phyloP scores from a whole-genome alignment of 2,329 filamentous ascomycete species.

The Neofusicoccum parvum region DNA sequence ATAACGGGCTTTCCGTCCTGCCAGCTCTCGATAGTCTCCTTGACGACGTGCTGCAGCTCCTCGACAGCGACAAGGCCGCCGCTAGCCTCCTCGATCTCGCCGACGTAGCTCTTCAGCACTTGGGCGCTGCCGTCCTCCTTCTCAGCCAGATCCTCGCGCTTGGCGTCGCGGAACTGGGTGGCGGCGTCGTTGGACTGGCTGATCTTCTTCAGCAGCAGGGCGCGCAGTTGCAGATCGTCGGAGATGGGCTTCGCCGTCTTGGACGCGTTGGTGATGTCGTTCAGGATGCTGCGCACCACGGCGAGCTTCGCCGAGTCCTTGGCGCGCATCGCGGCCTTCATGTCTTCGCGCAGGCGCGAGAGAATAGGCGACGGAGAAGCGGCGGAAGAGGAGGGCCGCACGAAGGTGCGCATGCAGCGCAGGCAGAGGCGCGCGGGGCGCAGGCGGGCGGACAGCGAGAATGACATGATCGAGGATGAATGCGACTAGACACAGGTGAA shows the following conservation, averaged over 20 bases:
- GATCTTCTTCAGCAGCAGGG: slow-evolving; percentile 66
- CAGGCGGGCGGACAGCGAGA: slow-evolving; percentile 8
- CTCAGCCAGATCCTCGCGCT: slow-evolving; percentile 67
- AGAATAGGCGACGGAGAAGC: slow-evolving; percentile 40
- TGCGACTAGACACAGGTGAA: neutral
- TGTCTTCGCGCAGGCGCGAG: slow-evolving; percentile 47
- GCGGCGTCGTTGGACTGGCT: slow-evolving; percentile 61
- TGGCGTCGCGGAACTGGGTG: slow-evolving; percentile 65
- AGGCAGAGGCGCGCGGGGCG: slow-evolving; percentile 25
- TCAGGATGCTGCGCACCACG: slow-evolving; percentile 69
- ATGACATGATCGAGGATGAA: slow-evolving; percentile 8
- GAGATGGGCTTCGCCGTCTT: slow-evolving; percentile 71
- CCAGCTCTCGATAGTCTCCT: slow-evolving; percentile 50
- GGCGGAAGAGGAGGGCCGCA: slow-evolving; percentile 23
- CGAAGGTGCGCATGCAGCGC: slow-evolving; percentile 28
- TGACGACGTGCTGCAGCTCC: slow-evolving; percentile 60
- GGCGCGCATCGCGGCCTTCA: slow-evolving; percentile 51
- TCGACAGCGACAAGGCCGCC: slow-evolving; percentile 53
- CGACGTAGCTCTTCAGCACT: slow-evolving; percentile 67
- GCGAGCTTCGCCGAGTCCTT: slow-evolving; percentile 61
- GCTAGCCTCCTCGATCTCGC: slow-evolving; percentile 51
- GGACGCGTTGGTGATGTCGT: slow-evolving; percentile 72
- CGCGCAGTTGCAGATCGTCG: slow-evolving; percentile 70
- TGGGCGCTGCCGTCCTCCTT: slow-evolving; percentile 69
- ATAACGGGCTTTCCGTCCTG: slow-evolving; percentile 54